Base-by-base conservation (phyloP, 1,284 basidiomycete genomes). In the Leccinum pachyderme region DNA sequence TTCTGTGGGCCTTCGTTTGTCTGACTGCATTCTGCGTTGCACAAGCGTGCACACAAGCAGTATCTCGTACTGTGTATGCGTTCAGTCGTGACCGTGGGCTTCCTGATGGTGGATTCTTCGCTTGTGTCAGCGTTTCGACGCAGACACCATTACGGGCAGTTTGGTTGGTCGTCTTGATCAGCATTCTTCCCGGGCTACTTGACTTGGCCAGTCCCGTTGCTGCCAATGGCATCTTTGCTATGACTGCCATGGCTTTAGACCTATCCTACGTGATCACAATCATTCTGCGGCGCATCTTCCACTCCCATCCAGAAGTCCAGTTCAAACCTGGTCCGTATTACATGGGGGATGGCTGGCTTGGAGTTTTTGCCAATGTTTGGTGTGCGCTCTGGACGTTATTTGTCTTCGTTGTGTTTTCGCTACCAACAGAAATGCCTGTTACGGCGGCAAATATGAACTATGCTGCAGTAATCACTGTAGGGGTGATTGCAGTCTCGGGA, bases 241-340 rank as follows among this genome's bases (percentile, higher is more conserved):
- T 89, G 56, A 87, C 86, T 3, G 87, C 89, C 9, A 89, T 91
- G 73, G 83, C 85, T 12, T 73, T 83, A 28, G 86, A 90, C 63
- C 67, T 84, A 47, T 87, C 83, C 61, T 91, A 91, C 64, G 80
- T 89, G 57, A 86, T 91, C 56, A 87, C 89, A 2, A 87, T 91
- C 64, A 77, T 83, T 67, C 73, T 86, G 67, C 82, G 90, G 35
- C 79, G 91, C 54, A 72, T 88, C 54, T 93, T 81, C 72, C 77
- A 81, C 55, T 79, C 87, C 59, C 93, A 95, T 66, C 92, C 93
- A 0, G 93, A 95, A 50, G 87, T 95, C 35, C 76, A 76, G 62
- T 94, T 91, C 78, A 86, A 86, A 68, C 91, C 92, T 1, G 93
- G 93, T n/a, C 93, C 93, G 18, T 95, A 93, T 74, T 89, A 85